These are phyloP conservation scores for Amanita pseudoporphyria DNA, from an alignment of 768 basidiomycete genomes.

Conservation along the genomic window DNA sequence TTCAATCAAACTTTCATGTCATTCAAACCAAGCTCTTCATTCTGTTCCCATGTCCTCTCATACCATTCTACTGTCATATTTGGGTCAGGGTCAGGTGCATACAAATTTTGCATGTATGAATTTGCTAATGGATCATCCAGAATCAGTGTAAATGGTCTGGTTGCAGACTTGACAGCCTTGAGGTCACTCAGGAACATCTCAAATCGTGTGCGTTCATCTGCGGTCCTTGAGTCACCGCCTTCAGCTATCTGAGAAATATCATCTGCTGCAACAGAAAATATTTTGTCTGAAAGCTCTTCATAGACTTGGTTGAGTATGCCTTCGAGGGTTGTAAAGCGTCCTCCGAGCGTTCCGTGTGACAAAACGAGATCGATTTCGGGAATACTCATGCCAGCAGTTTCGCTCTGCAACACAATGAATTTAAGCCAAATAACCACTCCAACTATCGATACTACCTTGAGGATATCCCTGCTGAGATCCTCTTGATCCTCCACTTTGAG, in stretches of 20 bases:
- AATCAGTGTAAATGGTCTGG: slow-evolving; percentile 81
- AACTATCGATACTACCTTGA: slow-evolving; percentile 52
- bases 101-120: slow-evolving; percentile 93
- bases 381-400: slow-evolving; percentile 81
- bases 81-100: slow-evolving; percentile 94
- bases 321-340: slow-evolving; percentile 95
- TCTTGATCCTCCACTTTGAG: slow-evolving; percentile 89
- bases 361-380: slow-evolving; percentile 94
- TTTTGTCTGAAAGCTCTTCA: slow-evolving; percentile 88
- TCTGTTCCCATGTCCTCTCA: slow-evolving; percentile 81
- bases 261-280: slow-evolving; percentile 34
- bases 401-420: slow-evolving; percentile 50
- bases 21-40: slow-evolving; percentile 90
- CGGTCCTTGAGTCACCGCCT: slow-evolving; percentile 51
- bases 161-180: slow-evolving; percentile 73
- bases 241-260: not conserved
- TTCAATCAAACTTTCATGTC: slow-evolving; percentile 58
- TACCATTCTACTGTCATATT: slow-evolving; percentile 82
- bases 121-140: slow-evolving; percentile 94
- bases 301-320: slow-evolving; percentile 92
- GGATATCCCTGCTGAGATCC: slow-evolving; percentile 85
- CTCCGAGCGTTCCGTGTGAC: slow-evolving; percentile 89
- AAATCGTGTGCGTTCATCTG: slow-evolving; percentile 49
- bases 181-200: slow-evolving; percentile 66
- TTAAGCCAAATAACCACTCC: not conserved